Evolutionary conservation across 106 monocot species (phyloP), one percentile per base, ranked within the genome.

Genomic region (Gastrodia elata): DNA sequence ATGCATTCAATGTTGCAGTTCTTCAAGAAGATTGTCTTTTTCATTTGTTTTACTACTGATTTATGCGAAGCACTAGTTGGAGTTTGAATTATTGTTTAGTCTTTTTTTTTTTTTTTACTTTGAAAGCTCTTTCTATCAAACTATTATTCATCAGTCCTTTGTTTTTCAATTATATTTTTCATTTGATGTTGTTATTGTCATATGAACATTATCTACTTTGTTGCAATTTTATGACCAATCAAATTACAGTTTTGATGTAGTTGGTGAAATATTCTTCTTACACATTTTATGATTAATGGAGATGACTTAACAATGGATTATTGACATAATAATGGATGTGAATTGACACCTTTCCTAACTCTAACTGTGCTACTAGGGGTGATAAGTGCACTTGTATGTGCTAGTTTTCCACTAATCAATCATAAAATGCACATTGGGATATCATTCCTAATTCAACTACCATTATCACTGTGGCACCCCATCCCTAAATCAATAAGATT

Each of bases 1-100:
- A 80, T 43, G 42, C 69, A 48, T 74, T 74, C 38, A 39, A 55
- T 74, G 68, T 75, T 16, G 41, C 34, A 4, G 52, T 71, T 70
- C 70, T 71, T 44, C 43, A 28, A 20, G 35, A 68, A 35, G 15
- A 52, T 33, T 49, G 15, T 24, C n/a, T 20, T 48, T 48, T 72
- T 72, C 26, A 28, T 61, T 61, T 15, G 26, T 41, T 70, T 71
- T 28, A 42, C 22, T 43, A 6, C 27, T 28, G 20, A 41, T 42
- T 37, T 27, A 15, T 71, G 25, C 4, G 39, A 43, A 22, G 14
- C 8, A 18, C 9, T 71, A 26, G 41, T 40, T 70, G n/a, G 16
- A 14, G 43, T 41, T 71, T 71, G 20, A 41, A 2, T 24, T 39
- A 27, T 26, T 39, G 22, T 42, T 71, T 28, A 15, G 14, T 42